phyloP scores from a whole-genome alignment of 495 filamentous ascomycete genomes.

The Clohesyomyces aquaticus region DNA sequence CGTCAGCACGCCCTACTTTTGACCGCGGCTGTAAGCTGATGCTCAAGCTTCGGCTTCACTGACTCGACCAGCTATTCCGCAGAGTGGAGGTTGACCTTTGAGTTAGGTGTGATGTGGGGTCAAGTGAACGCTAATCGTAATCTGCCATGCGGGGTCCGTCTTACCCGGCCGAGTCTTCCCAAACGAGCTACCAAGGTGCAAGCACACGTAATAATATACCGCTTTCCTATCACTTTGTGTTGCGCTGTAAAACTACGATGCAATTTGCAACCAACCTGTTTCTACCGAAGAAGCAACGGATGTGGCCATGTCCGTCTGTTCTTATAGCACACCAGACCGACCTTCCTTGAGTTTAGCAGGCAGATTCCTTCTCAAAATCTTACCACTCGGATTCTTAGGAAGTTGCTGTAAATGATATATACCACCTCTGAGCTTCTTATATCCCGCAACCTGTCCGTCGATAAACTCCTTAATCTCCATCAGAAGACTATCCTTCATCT shows the following conservation, averaged over 20 bases:
- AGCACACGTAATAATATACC: too few relatives aligned
- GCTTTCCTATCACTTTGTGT: too few relatives aligned
- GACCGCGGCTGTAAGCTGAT: background rate
- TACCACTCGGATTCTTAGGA: conserved; percentile 30
- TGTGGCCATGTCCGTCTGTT: too few relatives aligned
- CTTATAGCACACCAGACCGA: conserved; percentile 12
- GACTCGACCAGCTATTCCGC: background rate
- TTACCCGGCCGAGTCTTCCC: too few relatives aligned
- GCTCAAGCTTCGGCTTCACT: background rate
- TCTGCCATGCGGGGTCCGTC: too few relatives aligned
- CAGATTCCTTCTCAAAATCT: conserved; percentile 27
- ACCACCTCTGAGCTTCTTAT: conserved; percentile 32
- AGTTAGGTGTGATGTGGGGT: background rate
- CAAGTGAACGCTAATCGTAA: too few relatives aligned
- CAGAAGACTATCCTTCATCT: conserved; percentile 1
- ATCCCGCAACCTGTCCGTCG: conserved; percentile 20
- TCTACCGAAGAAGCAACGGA: too few relatives aligned
- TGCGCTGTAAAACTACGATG: too few relatives aligned
- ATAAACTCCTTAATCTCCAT: conserved; percentile 16
- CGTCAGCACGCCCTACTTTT: background rate
- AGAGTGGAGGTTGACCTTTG: background rate
- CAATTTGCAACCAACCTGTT: too few relatives aligned
- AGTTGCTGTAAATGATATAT: conserved; percentile 24
- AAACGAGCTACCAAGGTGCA: too few relatives aligned
- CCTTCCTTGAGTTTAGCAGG: conserved; percentile 25